Conservation (phyloP, 2,329 filamentous ascomycete genomes). For the Verticillium nubilum region DNA sequence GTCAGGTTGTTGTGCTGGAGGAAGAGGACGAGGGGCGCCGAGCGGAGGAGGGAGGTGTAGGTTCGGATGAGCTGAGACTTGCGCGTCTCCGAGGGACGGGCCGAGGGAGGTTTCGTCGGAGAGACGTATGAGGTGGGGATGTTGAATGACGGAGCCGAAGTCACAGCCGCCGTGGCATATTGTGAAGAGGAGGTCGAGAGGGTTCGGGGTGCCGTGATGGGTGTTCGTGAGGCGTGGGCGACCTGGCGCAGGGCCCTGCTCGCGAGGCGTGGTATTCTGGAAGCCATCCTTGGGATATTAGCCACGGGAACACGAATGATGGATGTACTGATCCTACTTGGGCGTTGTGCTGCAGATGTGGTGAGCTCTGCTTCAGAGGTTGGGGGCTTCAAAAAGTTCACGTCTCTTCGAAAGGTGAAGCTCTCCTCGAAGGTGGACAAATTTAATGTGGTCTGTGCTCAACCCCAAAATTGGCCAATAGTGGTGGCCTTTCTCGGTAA, state of each 20-base stretch:
- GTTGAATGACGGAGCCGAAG: constrained; percentile 16
- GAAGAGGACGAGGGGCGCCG: constrained; percentile 77
- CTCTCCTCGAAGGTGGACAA: not conserved
- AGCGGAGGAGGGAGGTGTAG: constrained; percentile 83
- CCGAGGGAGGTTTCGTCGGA: constrained; percentile 78
- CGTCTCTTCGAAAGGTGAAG: not conserved
- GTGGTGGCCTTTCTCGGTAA: not conserved
- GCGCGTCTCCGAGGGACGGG: constrained; percentile 78
- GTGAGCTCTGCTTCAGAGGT: not conserved
- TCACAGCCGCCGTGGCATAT: constrained; percentile 20
- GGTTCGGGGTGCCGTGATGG: constrained; percentile 6
- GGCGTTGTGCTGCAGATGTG: not conserved
- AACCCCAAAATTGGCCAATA: not conserved
- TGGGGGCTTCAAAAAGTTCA: not conserved
- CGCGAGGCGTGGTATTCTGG: constrained; percentile 11
- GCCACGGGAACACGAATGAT: not conserved
- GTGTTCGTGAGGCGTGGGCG: constrained; percentile 5
- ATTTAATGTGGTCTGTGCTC: not conserved
- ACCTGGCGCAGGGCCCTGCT: constrained; percentile 11
- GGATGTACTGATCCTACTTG: not conserved
- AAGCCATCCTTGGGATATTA: constrained; percentile 6
- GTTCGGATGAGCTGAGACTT: constrained; percentile 83
- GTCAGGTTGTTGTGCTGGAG: constrained; percentile 69
- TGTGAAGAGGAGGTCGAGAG: constrained; percentile 20
- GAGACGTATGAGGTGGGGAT: constrained; percentile 44